Percentiles rank a stretch among this genome's conserved stretches.
Conservation (phyloP, 768 basidiomycete genomes). For the Termitomyces sp. region DNA sequence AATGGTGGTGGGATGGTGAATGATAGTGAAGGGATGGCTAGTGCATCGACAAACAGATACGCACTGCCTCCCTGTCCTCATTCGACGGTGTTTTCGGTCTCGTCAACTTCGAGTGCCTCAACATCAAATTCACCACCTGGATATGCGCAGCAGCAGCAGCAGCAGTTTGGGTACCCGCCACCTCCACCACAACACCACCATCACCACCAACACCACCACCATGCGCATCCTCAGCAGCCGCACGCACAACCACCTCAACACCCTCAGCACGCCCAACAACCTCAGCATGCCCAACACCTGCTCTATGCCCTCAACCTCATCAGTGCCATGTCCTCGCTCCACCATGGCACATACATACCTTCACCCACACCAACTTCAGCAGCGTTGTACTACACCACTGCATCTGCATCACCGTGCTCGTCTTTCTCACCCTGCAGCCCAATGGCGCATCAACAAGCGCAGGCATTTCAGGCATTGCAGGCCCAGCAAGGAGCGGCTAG, state of each 20-base stretch:
- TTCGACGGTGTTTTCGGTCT: constrained; percentile 27
- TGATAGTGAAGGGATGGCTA: background rate
- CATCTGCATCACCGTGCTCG: background rate
- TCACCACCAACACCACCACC: background rate
- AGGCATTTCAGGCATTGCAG: constrained; percentile 8
- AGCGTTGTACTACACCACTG: background rate
- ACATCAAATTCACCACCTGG: constrained; percentile 9
- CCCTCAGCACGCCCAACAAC: too few relatives aligned
- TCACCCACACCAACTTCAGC: too few relatives aligned
- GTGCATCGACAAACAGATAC: background rate
- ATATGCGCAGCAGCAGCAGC: too few relatives aligned
- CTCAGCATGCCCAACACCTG: too few relatives aligned
- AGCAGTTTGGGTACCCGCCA: constrained; percentile 16
- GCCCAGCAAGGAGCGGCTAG: too few relatives aligned
- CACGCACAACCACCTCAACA: too few relatives aligned
- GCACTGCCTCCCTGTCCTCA: constrained; percentile 29
- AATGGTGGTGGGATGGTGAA: too few relatives aligned
- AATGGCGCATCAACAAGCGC: constrained; percentile 18
- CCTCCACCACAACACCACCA: constrained; percentile 10
- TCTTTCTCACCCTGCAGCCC: constrained; percentile 12
- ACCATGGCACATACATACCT: too few relatives aligned
- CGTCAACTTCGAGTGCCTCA: constrained; percentile 20
- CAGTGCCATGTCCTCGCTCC: too few relatives aligned
- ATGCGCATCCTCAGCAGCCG: background rate
- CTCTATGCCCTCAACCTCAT: too few relatives aligned